Evolutionary conservation across 2,329 filamentous ascomycete species (phyloP), one percentile per base, ranked within the genome.

Genomic region (Tympanopsis confertula): DNA sequence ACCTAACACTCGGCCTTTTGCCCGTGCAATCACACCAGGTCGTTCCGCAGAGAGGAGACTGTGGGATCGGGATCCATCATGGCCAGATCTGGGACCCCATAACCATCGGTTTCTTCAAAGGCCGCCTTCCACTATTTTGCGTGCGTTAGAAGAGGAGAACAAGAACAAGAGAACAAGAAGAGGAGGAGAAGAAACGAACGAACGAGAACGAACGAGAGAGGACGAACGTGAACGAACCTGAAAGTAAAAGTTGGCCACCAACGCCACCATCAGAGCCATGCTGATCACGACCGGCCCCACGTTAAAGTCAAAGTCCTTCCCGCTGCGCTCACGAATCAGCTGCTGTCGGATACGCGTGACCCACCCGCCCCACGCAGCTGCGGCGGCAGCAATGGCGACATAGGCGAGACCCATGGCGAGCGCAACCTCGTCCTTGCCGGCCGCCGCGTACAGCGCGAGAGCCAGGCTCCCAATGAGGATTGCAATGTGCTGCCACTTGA

Each of bases 401-500:
- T 94, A 96, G 7, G 82, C 75, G 15, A 91, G 66, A n/a, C 87
- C 88, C 52, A 96, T 76, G 26, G 67, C 65, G 48, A 84, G 72
- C 0, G 86, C 87, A 20, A 94, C 58, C n/a, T 67, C 66, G 56
- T 93, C 86, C 47, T 79, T 66, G 5, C 85, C 84, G 0, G 88
- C 88, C 0, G 89, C 86, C 48, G 94, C 89, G 63, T 89, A 95
- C 19, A 98, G 65, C 17, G 82, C 85, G 12, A 98, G 65, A 1
- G 86, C 85, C 20, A 98, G 63, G 17, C 81, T 79, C 26, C 87
- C 88, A 18, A 98, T 77, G 13, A 98, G 69, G 36, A 98, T 77
- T 43, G 78, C 82, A 51, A 98, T 87, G 57, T 96, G 88, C 65
- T 96, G 86, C 91, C 91, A 98, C 60, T 95, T 96, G 59, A 98